Evolutionary conservation across 1,139 yeast genomes (phyloP).

Genomic region (Kazachstania sp.): DNA sequence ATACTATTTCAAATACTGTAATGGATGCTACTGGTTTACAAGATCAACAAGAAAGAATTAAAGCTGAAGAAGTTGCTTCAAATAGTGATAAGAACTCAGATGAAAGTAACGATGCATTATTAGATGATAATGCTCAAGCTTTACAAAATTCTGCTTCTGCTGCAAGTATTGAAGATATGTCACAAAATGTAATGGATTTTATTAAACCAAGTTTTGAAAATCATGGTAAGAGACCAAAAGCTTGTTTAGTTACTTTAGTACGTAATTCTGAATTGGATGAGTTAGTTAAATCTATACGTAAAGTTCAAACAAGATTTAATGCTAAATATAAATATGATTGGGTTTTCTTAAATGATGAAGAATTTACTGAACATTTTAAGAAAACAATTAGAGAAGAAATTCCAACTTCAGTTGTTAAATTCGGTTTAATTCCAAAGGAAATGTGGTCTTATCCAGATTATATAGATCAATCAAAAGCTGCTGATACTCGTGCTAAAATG

Average conservation of each 20-base stretch:
- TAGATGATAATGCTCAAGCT: conserved; percentile 1
- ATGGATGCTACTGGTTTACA: not conserved
- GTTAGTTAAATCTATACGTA: conserved; percentile 42
- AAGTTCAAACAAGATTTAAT: conserved; percentile 60
- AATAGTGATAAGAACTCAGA: not conserved
- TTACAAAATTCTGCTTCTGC: conserved; percentile 6
- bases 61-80: conserved; percentile 1
- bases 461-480: conserved; percentile 54
- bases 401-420: conserved; percentile 43
- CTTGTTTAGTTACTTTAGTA: conserved; percentile 63
- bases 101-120: not conserved
- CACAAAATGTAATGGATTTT: conserved; percentile 6
- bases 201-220: conserved; percentile 10
- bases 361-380: conserved; percentile 53
- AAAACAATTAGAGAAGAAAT: conserved; percentile 35
- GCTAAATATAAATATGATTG: conserved; percentile 67
- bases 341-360: conserved; percentile 66
- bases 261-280: conserved; percentile 56
- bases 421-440: conserved; percentile 46
- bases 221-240: conserved; percentile 36
- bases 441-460: conserved; percentile 53
- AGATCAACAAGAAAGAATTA: not conserved
- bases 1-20: not conserved
- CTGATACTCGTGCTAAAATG: conserved; percentile 44
- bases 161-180: conserved; percentile 2